These are phyloP conservation scores for Catenaria anguillulae DNA, from an alignment of 371 early-diverging fungal genomes.

Conservation along the genomic window DNA sequence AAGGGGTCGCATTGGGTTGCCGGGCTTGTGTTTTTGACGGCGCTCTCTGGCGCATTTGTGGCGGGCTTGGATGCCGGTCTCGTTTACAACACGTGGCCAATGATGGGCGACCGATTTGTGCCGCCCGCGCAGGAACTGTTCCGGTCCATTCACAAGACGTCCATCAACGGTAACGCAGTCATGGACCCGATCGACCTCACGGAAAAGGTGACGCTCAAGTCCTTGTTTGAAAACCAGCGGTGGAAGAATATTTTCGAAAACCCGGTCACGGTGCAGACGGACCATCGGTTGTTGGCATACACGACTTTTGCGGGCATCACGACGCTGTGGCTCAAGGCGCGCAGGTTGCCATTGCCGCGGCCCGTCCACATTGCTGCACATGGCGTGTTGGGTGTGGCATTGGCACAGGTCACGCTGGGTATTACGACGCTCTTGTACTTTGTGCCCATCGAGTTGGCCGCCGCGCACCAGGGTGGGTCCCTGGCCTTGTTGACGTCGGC, in stretches of 20 bases:
- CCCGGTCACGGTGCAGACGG: slow-evolving; percentile 85
- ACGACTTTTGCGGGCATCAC: slow-evolving; percentile 57
- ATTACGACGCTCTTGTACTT: slow-evolving; percentile 79
- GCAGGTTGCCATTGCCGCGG: slow-evolving; percentile 53
- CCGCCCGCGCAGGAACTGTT: slow-evolving; percentile 54
- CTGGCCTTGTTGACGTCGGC: slow-evolving; percentile 67
- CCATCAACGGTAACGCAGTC: slow-evolving; percentile 28
- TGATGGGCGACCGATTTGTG: slow-evolving; percentile 61
- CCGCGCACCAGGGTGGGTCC: slow-evolving; percentile 91
- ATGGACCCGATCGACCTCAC: slow-evolving; percentile 13
- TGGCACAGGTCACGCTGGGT: slow-evolving; percentile 69
- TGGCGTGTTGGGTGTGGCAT: slow-evolving; percentile 53
- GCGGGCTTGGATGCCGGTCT: slow-evolving; percentile 95
- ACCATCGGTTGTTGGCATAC: slow-evolving; percentile 77
- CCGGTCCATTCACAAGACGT: not conserved
- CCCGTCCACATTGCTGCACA: slow-evolving; percentile 50
- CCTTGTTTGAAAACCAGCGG: slow-evolving; percentile 12
- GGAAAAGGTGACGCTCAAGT: not conserved
- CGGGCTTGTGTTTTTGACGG: slow-evolving; percentile 65
- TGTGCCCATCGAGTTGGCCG: slow-evolving; percentile 84
- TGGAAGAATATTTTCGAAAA: slow-evolving; percentile 85
- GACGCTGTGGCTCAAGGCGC: slow-evolving; percentile 53
- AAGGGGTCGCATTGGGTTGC: slow-evolving; percentile 37
- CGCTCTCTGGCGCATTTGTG: slow-evolving; percentile 61
- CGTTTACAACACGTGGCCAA: slow-evolving; percentile 81